Evolutionary conservation across 2,329 filamentous ascomycete species (phyloP), one percentile per base, ranked within the genome.

Genomic region (Arthrobotrys iridis): DNA sequence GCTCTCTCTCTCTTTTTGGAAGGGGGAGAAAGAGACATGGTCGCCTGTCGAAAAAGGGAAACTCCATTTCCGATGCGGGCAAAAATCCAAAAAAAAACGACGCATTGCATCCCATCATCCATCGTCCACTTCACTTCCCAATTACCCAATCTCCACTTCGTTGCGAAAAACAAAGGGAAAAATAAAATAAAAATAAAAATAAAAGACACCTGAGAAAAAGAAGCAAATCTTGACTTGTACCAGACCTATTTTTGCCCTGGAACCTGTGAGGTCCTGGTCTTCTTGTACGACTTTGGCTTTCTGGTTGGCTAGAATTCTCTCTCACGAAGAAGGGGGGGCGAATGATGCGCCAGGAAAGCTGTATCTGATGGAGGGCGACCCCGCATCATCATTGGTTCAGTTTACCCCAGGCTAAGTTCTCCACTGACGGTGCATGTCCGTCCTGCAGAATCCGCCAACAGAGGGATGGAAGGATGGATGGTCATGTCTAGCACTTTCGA

Each of bases 201-300:
- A 48, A 50, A 52, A 30, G 18, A 64, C 20, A 50, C 22, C 30
- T 50, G 18, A 22, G 41, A 63, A 45, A 41, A 52, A 55, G 30
- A 74, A 66, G 60, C 70, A 75, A 74, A 57, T 30, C 45, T 10
- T 37, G n/a, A n/a, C n/a, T 41, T 20, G 35, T 41, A 24, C 33
- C 30, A 55, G 40, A 65, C 57, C 63, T 75, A 75, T 75, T 75
- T 75, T 68, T 75, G 71, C 71, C n/a, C 63, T 68, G 62, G 63
- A 68, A 68, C 71, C 63, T 57, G 70, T 62, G 20, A n/a, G n/a
- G n/a, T n/a, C n/a, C n/a, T n/a, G n/a, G n/a, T n/a, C n/a, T n/a
- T n/a, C n/a, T n/a, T n/a, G n/a, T n/a, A n/a, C n/a, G n/a, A n/a
- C n/a, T n/a, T n/a, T n/a, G n/a, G n/a, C n/a, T n/a, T n/a, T 46